Conservation (phyloP, 1,139 yeast species). For the Sugiyamaella paludigena region DNA sequence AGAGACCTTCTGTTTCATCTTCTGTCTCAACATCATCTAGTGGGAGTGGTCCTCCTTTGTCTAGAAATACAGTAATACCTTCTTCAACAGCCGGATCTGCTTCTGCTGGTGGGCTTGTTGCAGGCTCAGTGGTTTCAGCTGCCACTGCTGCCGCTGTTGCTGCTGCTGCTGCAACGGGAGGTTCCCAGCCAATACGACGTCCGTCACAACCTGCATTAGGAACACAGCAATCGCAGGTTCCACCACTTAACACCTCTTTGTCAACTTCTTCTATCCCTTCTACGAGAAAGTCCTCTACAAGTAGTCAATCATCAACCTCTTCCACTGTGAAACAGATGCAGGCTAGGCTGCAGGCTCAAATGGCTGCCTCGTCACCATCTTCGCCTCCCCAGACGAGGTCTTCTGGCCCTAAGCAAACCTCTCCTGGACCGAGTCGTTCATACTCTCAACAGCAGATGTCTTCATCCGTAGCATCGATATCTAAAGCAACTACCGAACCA, state of each 20-base stretch:
- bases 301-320: conserved; percentile 6
- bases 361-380: neutral
- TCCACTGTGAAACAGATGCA: conserved; percentile 12
- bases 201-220: no score
- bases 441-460: neutral
- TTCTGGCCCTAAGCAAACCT: neutral
- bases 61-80: no score
- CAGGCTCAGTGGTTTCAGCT: neutral
- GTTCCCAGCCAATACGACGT: neutral
- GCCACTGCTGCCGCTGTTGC: conserved; percentile 8
- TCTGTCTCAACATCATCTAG: no score
- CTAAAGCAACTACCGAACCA: conserved; percentile 1
- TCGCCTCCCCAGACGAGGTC: conserved; percentile 1
- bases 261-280: neutral
- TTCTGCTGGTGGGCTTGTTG: no score
- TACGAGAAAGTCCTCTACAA: conserved; percentile 6
- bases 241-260: neutral
- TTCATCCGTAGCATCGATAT: neutral
- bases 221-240: no score
- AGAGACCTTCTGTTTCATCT: no score
- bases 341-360: conserved; percentile 6
- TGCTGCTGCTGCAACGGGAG: conserved; percentile 12
- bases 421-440: neutral
- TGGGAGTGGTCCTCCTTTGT: no score
- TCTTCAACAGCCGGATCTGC: no score